These are phyloP conservation scores for Eucalyptus tenuipes DNA, from an alignment of 345 rosid species.

Conservation along the genomic window DNA sequence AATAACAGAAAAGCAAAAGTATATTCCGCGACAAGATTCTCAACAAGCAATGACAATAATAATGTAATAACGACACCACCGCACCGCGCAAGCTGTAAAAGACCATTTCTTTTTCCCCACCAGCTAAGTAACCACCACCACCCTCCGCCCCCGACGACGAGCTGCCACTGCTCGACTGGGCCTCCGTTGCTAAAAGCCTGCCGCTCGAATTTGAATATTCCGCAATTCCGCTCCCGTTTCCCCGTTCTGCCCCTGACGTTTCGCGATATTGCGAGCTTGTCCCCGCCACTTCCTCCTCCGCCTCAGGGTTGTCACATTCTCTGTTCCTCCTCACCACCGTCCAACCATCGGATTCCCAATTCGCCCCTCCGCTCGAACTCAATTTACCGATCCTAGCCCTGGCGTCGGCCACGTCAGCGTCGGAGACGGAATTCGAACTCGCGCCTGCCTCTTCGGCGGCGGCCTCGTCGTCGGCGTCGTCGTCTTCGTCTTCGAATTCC, in stretches of 20 bases:
- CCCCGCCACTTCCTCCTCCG: neutral
- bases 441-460: neutral
- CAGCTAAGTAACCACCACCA: conserved; percentile 4
- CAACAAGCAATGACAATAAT: neutral
- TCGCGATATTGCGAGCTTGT: conserved; percentile 1
- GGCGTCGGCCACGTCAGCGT: neutral
- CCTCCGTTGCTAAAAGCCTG: neutral
- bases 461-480: neutral
- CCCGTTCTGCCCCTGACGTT: neutral
- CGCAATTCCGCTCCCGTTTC: neutral
- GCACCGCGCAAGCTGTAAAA: neutral
- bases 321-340: conserved; percentile 12
- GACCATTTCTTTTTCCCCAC: neutral
- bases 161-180: neutral
- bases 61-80: neutral
- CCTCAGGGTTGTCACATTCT: neutral
- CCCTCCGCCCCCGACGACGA: neutral
- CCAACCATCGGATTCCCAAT: conserved; percentile 64
- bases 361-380: conserved; percentile 11
- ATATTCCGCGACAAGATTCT: neutral
- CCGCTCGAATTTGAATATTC: conserved; percentile 1
- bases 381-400: conserved; percentile 26
- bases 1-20: neutral
- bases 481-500: conserved; percentile 23
- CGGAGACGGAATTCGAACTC: neutral